Conservation (phyloP, 1,139 yeast genomes). For the Geotrichum klebahnii region DNA sequence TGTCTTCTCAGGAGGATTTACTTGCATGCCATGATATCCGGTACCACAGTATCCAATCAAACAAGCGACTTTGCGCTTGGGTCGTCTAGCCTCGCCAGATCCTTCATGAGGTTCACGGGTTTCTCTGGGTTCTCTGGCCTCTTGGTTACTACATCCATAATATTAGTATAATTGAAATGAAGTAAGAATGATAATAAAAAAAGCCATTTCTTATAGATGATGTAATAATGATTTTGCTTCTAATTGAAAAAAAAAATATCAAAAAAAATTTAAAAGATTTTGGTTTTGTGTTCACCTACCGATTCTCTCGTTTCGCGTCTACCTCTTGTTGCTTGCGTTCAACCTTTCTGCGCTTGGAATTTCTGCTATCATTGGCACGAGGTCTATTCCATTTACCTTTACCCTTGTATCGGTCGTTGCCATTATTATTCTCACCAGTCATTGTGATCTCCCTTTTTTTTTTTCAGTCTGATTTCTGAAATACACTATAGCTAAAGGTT, state of each 20-base stretch:
- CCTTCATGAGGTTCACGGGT: conserved; percentile 15
- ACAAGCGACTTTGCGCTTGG: conserved; percentile 86
- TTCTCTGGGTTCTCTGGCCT: conserved; percentile 14
- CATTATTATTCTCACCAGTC: conserved; percentile 10
- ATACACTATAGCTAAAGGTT: too few relatives aligned
- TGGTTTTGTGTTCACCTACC: not conserved
- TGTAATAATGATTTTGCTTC: too few relatives aligned
- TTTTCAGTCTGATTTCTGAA: not conserved
- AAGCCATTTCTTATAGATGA: too few relatives aligned
- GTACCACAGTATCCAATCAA: conserved; percentile 97
- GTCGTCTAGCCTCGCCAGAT: conserved; percentile 52
- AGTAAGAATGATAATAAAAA: too few relatives aligned
- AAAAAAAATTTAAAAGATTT: too few relatives aligned
- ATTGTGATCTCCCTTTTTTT: not conserved
- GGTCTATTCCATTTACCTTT: conserved; percentile 24
- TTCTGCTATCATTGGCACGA: conserved; percentile 22
- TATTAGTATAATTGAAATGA: too few relatives aligned
- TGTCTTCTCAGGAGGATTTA: conserved; percentile 84
- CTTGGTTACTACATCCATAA: conserved; percentile 5
- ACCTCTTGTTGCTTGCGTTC: conserved; percentile 19
- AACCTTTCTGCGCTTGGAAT: conserved; percentile 20
- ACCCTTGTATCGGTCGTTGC: conserved; percentile 18
- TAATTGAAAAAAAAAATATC: too few relatives aligned
- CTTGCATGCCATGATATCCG: conserved; percentile 97
- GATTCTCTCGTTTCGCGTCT: conserved; percentile 19